Percentiles rank a stretch among this genome's conserved stretches.
These are phyloP conservation scores for Viola odorata DNA, from an alignment of 345 rosid species.

Conservation along the genomic window DNA sequence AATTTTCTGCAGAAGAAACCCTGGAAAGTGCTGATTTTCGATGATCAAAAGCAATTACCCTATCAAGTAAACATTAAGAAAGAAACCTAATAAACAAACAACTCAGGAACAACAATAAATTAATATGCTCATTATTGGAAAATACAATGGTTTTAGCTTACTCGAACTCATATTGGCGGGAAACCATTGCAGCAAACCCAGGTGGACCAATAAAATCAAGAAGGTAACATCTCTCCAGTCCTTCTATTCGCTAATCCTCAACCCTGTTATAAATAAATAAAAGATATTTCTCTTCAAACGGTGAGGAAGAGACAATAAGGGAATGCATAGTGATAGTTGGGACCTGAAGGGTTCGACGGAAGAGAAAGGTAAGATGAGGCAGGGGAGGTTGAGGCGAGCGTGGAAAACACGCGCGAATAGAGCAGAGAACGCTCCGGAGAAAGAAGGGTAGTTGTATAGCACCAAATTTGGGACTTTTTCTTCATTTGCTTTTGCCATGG, in stretches of 20 bases:
- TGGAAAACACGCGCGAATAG: slow-evolving; percentile 76
- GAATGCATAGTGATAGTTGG: not conserved
- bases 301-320: not conserved
- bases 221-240: slow-evolving; percentile 56
- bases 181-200: slow-evolving; percentile 39
- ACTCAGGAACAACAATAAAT: not conserved
- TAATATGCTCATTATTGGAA: not conserved
- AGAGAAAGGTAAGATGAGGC: slow-evolving; percentile 75
- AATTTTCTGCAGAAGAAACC: slow-evolving; percentile 20
- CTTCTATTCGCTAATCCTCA: slow-evolving; percentile 46
- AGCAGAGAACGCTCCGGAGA: slow-evolving; percentile 82
- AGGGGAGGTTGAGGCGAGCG: slow-evolving; percentile 52
- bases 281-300: not conserved
- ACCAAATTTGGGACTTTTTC: slow-evolving; percentile 50
- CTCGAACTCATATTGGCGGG: slow-evolving; percentile 43
- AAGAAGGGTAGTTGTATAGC: slow-evolving; percentile 80
- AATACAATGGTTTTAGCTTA: slow-evolving; percentile 24
- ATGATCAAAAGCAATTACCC: slow-evolving; percentile 81
- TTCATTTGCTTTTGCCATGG: slow-evolving; percentile 49
- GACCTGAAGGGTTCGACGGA: slow-evolving; percentile 62
- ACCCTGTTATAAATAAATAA: slow-evolving; percentile 25
- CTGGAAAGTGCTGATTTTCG: slow-evolving; percentile 42
- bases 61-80: slow-evolving; percentile 13
- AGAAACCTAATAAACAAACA: not conserved
- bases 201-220: slow-evolving; percentile 63